These are phyloP conservation scores for Citrus australasica DNA, from an alignment of 345 rosid genomes.

Conservation along the genomic window DNA sequence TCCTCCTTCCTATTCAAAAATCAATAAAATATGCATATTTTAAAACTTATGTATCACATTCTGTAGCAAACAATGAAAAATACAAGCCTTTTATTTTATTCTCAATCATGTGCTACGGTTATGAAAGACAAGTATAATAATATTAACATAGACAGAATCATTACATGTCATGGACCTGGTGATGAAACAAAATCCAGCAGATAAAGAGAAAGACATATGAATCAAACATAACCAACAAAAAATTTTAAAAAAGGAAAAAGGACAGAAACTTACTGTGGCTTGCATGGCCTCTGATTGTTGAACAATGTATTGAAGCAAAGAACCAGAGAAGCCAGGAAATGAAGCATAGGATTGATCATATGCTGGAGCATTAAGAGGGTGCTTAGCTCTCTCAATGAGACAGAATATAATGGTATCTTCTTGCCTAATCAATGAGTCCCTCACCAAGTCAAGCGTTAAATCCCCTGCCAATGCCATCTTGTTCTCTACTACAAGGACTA, in stretches of 20 bases:
- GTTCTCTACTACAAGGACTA: neutral
- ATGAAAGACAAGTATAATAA: neutral
- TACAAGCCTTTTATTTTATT: neutral
- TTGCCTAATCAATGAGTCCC: conserved; percentile 70
- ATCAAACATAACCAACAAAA: neutral
- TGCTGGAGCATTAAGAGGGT: conserved; percentile 44
- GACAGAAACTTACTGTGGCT: conserved; percentile 43
- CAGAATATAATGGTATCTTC: conserved; percentile 76
- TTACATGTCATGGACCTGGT: neutral
- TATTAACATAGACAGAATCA: neutral
- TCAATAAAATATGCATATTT: neutral
- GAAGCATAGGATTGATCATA: conserved; percentile 29
- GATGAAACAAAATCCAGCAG: neutral
- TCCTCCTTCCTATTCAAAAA: neutral
- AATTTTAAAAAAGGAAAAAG: neutral
- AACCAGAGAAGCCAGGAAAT: conserved; percentile 41
- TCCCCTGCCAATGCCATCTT: conserved; percentile 28
- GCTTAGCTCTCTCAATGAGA: conserved; percentile 76
- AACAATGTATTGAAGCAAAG: conserved; percentile 50
- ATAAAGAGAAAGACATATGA: neutral
- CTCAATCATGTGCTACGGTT: neutral
- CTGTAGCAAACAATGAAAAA: neutral
- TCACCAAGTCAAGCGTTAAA: conserved; percentile 49
- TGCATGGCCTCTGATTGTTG: conserved; percentile 57
- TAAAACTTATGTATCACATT: neutral